phyloP scores from a whole-genome alignment of 116 monocot genomes.

The Phalaenopsis hybrid region DNA sequence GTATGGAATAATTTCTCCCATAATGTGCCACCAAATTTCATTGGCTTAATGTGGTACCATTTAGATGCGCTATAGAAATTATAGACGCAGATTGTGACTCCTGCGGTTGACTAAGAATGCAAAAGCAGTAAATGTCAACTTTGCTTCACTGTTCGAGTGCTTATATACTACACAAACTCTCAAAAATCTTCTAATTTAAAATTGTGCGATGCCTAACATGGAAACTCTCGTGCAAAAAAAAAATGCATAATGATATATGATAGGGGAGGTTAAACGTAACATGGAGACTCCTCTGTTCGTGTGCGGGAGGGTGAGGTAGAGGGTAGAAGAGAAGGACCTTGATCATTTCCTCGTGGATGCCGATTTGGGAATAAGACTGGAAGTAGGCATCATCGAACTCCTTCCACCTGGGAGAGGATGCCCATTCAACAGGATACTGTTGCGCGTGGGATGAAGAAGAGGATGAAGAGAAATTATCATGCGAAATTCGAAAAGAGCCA shows the following conservation, averaged over 20 bases:
- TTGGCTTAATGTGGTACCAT: background rate
- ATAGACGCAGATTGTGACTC: background rate
- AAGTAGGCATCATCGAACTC: slow-evolving; percentile 79
- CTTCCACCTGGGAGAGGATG: slow-evolving; percentile 18
- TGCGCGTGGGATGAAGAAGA: background rate
- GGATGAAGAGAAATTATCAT: slow-evolving; percentile 11
- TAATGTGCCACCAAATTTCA: background rate
- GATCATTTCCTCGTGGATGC: slow-evolving; percentile 94
- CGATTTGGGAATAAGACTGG: slow-evolving; percentile 78
- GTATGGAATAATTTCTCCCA: too few relatives aligned
- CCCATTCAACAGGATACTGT: background rate
- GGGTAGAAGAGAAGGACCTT: slow-evolving; percentile 39
- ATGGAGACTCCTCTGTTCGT: background rate
- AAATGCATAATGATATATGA: background rate
- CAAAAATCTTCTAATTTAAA: background rate
- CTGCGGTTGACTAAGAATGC: background rate
- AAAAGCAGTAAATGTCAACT: too few relatives aligned
- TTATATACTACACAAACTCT: background rate
- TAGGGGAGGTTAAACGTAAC: background rate
- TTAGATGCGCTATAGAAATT: background rate
- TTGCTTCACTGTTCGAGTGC: background rate
- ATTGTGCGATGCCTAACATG: background rate
- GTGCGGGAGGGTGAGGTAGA: background rate
- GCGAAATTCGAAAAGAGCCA: slow-evolving; percentile 18
- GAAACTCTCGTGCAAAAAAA: background rate